Conservation (phyloP, 352 stramenopile species). For the Hyaloperonospora brassicae region DNA sequence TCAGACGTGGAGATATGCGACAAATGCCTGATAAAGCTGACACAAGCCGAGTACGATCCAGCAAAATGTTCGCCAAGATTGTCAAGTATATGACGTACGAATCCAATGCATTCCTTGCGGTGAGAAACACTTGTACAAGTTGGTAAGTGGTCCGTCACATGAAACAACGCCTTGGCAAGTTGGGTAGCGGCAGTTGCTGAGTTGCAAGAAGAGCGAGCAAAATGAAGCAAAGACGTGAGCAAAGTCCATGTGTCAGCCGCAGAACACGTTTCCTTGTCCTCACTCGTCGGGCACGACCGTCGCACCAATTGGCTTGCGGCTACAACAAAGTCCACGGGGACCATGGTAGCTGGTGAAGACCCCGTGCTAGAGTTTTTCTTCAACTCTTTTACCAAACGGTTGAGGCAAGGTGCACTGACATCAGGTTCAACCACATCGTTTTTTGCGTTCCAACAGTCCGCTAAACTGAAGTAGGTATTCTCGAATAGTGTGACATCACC, state of each 20-base stretch:
- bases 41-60: conserved; percentile 28
- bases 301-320: conserved; percentile 16
- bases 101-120: conserved; percentile 35
- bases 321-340: conserved; percentile 23
- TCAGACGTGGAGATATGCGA: conserved; percentile 19
- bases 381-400: conserved; percentile 11
- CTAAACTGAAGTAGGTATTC: conserved; percentile 13
- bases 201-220: conserved; percentile 33
- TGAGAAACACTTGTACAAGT: conserved; percentile 30
- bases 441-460: neutral
- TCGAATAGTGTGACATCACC: conserved; percentile 21
- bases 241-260: conserved; percentile 32
- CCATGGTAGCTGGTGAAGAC: conserved; percentile 8
- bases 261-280: conserved; percentile 1
- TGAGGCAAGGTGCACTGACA: conserved; percentile 4
- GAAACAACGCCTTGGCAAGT: conserved; percentile 34
- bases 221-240: conserved; percentile 47
- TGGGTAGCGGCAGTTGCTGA: conserved; percentile 30
- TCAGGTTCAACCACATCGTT: neutral
- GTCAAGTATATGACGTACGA: conserved; percentile 39
- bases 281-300: conserved; percentile 12
- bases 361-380: conserved; percentile 17
- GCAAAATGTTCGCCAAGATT: conserved; percentile 28
- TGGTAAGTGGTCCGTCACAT: conserved; percentile 38
- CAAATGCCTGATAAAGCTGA: conserved; percentile 32